A percentile compares a stretch with the other conserved stretches of the same genome.
phyloP scores from a whole-genome alignment of 2,329 filamentous ascomycete genomes.

The Trichoderma hamatum region DNA sequence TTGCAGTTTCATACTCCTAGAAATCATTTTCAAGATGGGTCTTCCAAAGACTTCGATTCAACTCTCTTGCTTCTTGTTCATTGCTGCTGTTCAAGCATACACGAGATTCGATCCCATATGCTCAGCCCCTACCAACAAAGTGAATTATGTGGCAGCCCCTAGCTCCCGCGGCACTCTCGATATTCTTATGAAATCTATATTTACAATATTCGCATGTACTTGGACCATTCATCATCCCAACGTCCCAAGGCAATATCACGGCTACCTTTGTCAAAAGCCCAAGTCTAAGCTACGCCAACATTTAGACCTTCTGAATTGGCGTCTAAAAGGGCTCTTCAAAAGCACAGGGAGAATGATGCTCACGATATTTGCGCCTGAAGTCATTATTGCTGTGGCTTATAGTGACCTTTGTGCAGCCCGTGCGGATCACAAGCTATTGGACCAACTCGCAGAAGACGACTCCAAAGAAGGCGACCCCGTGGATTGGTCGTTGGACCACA shows the following conservation, averaged over 20 bases:
- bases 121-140: neutral
- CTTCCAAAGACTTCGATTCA: neutral
- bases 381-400: neutral
- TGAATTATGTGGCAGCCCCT: neutral
- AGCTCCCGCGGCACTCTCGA: neutral
- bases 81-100: neutral
- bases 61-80: neutral
- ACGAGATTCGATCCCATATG: neutral
- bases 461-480: neutral
- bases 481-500: neutral
- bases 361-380: neutral
- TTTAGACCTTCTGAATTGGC: neutral
- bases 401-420: neutral
- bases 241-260: neutral
- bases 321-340: neutral
- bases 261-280: neutral
- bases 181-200: neutral
- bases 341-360: neutral
- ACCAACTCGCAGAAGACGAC: neutral
- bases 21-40: neutral
- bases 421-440: neutral
- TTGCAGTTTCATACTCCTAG: neutral
- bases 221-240: neutral
- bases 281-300: neutral
- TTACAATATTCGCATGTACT: conserved; percentile 1